Base-by-base conservation (phyloP, 345 rosid genomes). In the Microcos paniculata region DNA sequence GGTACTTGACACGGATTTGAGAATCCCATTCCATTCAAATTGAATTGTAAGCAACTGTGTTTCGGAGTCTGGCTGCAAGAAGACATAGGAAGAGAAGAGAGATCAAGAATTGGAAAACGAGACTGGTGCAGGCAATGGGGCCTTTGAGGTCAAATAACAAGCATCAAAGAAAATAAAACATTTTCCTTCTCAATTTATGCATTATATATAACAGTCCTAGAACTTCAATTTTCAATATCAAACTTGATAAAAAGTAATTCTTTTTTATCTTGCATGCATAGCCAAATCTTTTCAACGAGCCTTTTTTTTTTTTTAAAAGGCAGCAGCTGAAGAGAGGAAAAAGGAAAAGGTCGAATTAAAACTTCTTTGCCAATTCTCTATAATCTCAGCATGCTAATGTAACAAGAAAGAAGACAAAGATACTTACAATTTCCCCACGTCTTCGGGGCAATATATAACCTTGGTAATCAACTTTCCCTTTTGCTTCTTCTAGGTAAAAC, bases 401-500 rank as follows among this genome's bases (percentile, higher is more conserved):
- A 76, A 45, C 21, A 30, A 52, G 35, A 3, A 21, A 21, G 63
- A 43, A 21, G 52, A 15, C 59, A 38, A 23, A 57, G 49, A 19
- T 53, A 84, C 94, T 93, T 87, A 93, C 99, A 38, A 79, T 77
- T 78, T 92, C 84, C n/a, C 98, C 92, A 6, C 88, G 88, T 7
- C 92, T 84, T 28, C 90, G 80, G 18, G 97, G 98, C 38, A 88
- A 90, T 75, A 95, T 91, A 70, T 91, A 93, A 28, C 99, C 98
- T 84, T 95, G 98, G 49, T 95, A 93, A 74, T 95, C 90, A 33
- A 95, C 89, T 0, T 61, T 78, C 55, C 98, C 98, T 88, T 95
- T 93, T 24, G 94, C 96, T 88, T 95, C 99, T 80, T 95, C 98
- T 14, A 91, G 80, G 80, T 87, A 93, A 80, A 93, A 91, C 97